These are phyloP conservation scores for Aspergillus avenaceus DNA, from an alignment of 495 filamentous ascomycete species.

Conservation along the genomic window DNA sequence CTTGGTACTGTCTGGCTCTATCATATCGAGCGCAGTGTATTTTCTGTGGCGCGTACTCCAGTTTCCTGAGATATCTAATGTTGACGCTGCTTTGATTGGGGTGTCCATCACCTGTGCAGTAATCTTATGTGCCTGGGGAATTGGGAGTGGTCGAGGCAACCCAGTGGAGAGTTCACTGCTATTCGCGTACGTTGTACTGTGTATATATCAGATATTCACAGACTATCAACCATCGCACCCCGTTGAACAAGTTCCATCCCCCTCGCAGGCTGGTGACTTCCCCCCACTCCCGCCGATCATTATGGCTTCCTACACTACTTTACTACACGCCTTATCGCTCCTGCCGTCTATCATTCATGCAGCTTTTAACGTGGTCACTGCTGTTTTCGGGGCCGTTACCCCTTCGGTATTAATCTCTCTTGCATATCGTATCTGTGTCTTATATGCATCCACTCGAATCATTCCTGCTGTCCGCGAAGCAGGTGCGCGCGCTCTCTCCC, in stretches of 20 bases:
- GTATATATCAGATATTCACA: constrained; percentile 98
- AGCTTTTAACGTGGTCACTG: constrained; percentile 78
- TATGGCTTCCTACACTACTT: constrained; percentile 96
- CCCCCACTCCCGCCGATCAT: constrained; percentile 93
- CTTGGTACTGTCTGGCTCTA: constrained; percentile 78
- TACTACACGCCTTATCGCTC: constrained; percentile 76
- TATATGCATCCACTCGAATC: constrained; percentile 93
- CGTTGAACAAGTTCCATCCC: constrained; percentile 49
- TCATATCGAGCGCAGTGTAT: constrained; percentile 91
- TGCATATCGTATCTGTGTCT: constrained; percentile 84
- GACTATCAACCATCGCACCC: constrained; percentile 81
- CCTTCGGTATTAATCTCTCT: constrained; percentile 93
- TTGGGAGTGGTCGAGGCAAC: constrained; percentile 90
- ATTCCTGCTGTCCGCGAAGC: constrained; percentile 88
- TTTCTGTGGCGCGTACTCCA: constrained; percentile 92
- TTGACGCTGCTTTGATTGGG: constrained; percentile 92
- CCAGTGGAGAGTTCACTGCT: constrained; percentile 93
- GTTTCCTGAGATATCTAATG: constrained; percentile 88
- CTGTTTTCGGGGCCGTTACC: constrained; percentile 88
- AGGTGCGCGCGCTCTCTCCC: constrained; percentile 73
- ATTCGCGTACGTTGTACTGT: constrained; percentile 94
- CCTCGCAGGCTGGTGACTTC: constrained; percentile 67
- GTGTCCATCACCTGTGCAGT: constrained; percentile 86
- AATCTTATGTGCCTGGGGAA: constrained; percentile 90
- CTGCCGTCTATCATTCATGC: constrained; percentile 82